Evolutionary conservation across 2,329 filamentous ascomycete species (phyloP).

Genomic region (Byssothecium circinans): DNA sequence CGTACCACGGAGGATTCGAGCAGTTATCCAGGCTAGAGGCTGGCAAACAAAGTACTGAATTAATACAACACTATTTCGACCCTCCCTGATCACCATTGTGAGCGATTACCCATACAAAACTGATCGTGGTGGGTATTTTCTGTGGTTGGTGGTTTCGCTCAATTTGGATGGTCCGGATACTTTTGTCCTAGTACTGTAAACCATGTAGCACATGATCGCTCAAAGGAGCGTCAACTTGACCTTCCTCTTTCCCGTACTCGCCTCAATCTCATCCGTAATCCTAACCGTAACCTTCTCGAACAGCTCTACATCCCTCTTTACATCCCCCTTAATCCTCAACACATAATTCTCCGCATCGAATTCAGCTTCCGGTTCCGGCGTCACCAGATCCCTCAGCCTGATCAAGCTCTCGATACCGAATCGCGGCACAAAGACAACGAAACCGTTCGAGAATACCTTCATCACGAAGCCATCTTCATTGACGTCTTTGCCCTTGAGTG

Average conservation of each 20-base stretch:
- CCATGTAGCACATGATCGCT: constrained; percentile 1
- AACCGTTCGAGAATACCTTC: constrained; percentile 95
- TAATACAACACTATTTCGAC: too few species aligned
- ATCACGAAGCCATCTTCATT: constrained; percentile 95
- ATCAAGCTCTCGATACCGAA: constrained; percentile 96
- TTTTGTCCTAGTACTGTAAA: background rate
- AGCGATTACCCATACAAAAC: too few species aligned
- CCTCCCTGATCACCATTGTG: too few species aligned
- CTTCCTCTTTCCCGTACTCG: constrained; percentile 92
- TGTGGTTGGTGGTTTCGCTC: too few species aligned
- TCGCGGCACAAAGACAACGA: constrained; percentile 91
- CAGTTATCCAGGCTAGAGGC: too few species aligned
- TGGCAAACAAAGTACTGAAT: too few species aligned
- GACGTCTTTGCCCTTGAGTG: constrained; percentile 73
- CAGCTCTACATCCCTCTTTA: constrained; percentile 68
- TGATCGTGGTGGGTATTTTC: too few species aligned
- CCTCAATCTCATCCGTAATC: constrained; percentile 91
- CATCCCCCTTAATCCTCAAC: constrained; percentile 62
- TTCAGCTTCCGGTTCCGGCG: constrained; percentile 72
- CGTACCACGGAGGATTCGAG: too few species aligned
- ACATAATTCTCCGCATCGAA: constrained; percentile 88
- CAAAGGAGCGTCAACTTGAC: constrained; percentile 67
- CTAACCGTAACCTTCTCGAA: constrained; percentile 90
- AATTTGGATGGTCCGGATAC: too few species aligned
- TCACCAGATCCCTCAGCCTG: constrained; percentile 77